These are phyloP conservation scores for Chlorella ohadii DNA, from an alignment of 139 green algal genomes.

Conservation along the genomic window DNA sequence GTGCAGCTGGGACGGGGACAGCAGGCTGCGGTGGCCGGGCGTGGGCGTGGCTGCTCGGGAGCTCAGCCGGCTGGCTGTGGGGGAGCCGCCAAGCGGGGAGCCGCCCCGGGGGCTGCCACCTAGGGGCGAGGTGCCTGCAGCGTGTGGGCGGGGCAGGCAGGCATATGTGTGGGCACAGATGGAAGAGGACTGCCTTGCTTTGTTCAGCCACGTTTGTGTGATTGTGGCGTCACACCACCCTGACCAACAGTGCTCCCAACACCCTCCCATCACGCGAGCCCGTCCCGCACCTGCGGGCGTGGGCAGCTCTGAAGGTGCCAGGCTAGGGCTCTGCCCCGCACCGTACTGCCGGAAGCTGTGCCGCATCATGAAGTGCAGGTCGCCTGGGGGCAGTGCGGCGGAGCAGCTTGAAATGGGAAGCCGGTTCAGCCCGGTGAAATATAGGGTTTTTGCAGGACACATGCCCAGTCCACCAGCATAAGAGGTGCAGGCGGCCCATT, in stretches of 20 bases:
- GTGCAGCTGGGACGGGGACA: constrained; percentile 37
- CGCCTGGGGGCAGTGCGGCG: constrained; percentile 49
- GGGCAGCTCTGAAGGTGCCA: constrained; percentile 29
- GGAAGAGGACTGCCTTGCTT: too few species aligned
- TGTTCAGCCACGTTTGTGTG: too few species aligned
- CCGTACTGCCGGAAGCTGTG: constrained; percentile 66
- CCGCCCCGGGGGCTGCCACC: background rate
- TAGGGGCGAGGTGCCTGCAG: constrained; percentile 37
- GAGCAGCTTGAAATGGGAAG: too few species aligned
- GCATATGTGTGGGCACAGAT: background rate
- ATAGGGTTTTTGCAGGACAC: too few species aligned
- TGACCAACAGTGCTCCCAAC: too few species aligned
- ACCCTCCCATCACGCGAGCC: background rate
- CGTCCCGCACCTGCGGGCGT: constrained; percentile 28
- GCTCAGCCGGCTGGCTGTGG: constrained; percentile 13
- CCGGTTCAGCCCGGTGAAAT: too few species aligned
- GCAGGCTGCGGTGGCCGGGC: constrained; percentile 6
- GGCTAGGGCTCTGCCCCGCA: constrained; percentile 10
- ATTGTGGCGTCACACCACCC: background rate
- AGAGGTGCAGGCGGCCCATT: too few species aligned
- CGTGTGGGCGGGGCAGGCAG: background rate
- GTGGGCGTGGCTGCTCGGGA: constrained; percentile 19
- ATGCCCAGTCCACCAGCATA: too few species aligned
- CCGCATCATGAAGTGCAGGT: constrained; percentile 95
- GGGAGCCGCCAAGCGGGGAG: constrained; percentile 19